Percentiles rank a stretch among this genome's conserved stretches.
Evolutionary conservation across 495 filamentous ascomycete genomes (phyloP).

Genomic region (Cetradonia linearis): DNA sequence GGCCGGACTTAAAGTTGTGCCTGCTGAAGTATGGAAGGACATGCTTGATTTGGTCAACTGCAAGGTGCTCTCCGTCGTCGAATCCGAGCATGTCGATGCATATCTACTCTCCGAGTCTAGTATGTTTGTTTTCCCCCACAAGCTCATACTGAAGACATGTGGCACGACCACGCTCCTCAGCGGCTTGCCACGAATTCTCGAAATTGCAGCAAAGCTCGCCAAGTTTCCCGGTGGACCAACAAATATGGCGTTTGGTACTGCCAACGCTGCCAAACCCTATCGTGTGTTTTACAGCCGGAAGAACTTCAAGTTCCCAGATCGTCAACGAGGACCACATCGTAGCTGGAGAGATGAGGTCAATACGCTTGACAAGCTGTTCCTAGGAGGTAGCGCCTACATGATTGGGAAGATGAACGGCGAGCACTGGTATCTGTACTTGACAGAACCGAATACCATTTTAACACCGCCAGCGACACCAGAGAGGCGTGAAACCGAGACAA

Average conservation of each 20-base stretch:
- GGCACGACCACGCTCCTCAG: conserved; percentile 91
- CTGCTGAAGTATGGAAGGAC: conserved; percentile 77
- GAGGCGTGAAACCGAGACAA: conserved; percentile 57
- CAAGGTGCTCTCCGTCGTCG: conserved; percentile 90
- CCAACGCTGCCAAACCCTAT: conserved; percentile 73
- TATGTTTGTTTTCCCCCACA: conserved; percentile 99
- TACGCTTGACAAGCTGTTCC: conserved; percentile 79
- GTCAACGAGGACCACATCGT: conserved; percentile 86
- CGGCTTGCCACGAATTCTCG: conserved; percentile 78
- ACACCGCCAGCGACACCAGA: conserved; percentile 76
- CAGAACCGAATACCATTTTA: conserved; percentile 66
- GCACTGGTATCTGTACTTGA: conserved; percentile 98
- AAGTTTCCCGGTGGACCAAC: conserved; percentile 66
- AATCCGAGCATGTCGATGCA: conserved; percentile 92
- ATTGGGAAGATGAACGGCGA: conserved; percentile 99
- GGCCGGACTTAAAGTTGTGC: conserved; percentile 76
- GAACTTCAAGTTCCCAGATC: conserved; percentile 94
- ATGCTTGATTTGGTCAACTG: conserved; percentile 98
- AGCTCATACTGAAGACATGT: conserved; percentile 97
- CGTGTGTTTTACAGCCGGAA: conserved; percentile 98
- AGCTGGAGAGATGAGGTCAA: conserved; percentile 97
- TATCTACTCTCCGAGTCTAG: conserved; percentile 97
- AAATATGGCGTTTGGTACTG: conserved; percentile 41
- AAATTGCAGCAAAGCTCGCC: conserved; percentile 77
- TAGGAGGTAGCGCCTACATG: conserved; percentile 95